Percentiles rank a stretch among this genome's conserved stretches.
phyloP scores from a whole-genome alignment of 2,329 filamentous ascomycete genomes.

The Ceratocystis ficicola region DNA sequence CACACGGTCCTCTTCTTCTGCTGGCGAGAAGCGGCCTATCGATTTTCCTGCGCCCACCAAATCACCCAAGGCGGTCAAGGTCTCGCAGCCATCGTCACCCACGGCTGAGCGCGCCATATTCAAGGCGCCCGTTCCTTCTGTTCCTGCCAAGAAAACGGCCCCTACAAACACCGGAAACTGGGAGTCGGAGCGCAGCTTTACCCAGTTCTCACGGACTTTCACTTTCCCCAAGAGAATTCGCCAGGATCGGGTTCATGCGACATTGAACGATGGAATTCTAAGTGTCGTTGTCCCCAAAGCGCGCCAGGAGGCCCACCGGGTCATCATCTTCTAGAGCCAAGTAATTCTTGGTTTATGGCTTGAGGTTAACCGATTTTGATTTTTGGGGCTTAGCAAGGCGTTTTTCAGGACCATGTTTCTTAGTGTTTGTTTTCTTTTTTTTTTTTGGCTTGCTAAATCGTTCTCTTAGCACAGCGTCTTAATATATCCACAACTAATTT shows the following conservation, averaged over 20 bases:
- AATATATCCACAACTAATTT: neutral
- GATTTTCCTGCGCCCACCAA: neutral
- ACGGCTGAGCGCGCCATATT: constrained; percentile 18
- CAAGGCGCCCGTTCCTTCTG: neutral
- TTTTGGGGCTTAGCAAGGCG: constrained; percentile 2
- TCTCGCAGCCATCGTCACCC: neutral
- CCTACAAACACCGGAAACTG: constrained; percentile 15
- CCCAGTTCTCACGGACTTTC: constrained; percentile 57
- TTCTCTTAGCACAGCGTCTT: neutral
- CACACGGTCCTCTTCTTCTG: constrained; percentile 15
- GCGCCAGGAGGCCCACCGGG: constrained; percentile 19
- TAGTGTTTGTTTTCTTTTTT: neutral
- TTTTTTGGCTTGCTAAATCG: neutral
- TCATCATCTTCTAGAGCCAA: constrained; percentile 22
- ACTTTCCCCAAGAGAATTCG: constrained; percentile 53
- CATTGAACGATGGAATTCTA: constrained; percentile 53
- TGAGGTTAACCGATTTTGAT: neutral
- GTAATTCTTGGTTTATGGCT: neutral
- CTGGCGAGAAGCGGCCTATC: constrained; percentile 19
- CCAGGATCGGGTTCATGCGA: constrained; percentile 48
- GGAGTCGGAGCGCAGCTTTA: constrained; percentile 45
- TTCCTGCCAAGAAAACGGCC: neutral
- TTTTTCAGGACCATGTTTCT: neutral
- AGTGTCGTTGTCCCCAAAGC: constrained; percentile 51
- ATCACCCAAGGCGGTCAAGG: neutral